phyloP scores from a whole-genome alignment of 1,139 yeast genomes.

The Pneumocystis carinii region DNA sequence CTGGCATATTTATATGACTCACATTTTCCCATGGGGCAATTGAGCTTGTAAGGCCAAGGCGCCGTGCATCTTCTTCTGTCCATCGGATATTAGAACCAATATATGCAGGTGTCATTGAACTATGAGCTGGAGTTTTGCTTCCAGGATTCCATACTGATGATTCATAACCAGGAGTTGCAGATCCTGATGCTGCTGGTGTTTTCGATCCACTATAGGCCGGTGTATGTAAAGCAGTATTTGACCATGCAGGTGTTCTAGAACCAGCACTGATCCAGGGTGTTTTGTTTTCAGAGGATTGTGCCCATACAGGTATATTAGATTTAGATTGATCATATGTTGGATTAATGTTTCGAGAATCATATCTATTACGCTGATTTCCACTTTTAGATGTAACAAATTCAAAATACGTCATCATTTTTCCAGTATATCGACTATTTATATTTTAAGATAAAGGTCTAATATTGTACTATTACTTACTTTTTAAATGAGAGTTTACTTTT shows the following conservation, averaged over 20 bases:
- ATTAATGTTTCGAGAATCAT: background rate
- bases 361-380: constrained; percentile 19
- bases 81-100: constrained; percentile 25
- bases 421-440: constrained; percentile 26
- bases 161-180: constrained; percentile 14
- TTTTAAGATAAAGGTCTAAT: constrained; percentile 23
- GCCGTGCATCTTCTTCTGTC: constrained; percentile 1
- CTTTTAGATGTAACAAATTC: constrained; percentile 51
- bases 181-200: constrained; percentile 34
- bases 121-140: constrained; percentile 37
- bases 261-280: constrained; percentile 30
- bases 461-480: constrained; percentile 16
- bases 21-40: constrained; percentile 6
- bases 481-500: constrained; percentile 59
- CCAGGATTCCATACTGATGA: constrained; percentile 25
- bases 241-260: constrained; percentile 31
- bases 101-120: constrained; percentile 22
- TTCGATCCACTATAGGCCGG: constrained; percentile 19
- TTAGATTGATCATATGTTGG: background rate
- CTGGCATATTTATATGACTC: background rate
- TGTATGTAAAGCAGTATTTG: constrained; percentile 17
- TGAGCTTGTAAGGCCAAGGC: constrained; percentile 1
- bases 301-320: constrained; percentile 5
- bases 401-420: constrained; percentile 56
- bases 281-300: constrained; percentile 34